phyloP scores from a whole-genome alignment of 305 asterid species.

The Striga hermonthica region DNA sequence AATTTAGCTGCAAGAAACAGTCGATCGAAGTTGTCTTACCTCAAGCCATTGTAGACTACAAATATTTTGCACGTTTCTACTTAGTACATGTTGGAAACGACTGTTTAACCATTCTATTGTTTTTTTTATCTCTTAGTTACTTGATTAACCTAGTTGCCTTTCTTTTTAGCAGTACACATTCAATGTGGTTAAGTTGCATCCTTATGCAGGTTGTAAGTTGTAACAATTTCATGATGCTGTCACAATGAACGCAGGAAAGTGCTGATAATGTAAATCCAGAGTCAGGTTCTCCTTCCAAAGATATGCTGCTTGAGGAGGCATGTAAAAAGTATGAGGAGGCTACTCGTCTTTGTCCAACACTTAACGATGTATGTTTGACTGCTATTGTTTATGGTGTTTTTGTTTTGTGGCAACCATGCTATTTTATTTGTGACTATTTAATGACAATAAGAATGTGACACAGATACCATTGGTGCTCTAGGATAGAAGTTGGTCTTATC shows the following conservation, averaged over 20 bases:
- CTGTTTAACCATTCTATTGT: constrained; percentile 5
- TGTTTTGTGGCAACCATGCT: constrained; percentile 14
- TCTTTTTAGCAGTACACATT: constrained; percentile 24
- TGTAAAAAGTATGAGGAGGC: constrained; percentile 96
- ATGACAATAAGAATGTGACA: constrained; percentile 25
- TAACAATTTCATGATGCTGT: constrained; percentile 21
- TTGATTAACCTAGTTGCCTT: constrained; percentile 22
- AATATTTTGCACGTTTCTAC: constrained; percentile 17
- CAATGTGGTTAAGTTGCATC: constrained; percentile 28
- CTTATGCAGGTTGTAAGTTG: neutral
- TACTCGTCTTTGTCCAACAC: constrained; percentile 88
- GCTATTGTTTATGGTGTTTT: constrained; percentile 23
- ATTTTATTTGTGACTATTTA: constrained; percentile 26
- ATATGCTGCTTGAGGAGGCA: constrained; percentile 95
- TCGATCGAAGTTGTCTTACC: constrained; percentile 8
- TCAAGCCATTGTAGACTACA: constrained; percentile 26
- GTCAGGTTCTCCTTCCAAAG: constrained; percentile 87
- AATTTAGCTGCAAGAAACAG: constrained; percentile 22
- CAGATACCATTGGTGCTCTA: constrained; percentile 27
- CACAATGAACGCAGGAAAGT: constrained; percentile 77
- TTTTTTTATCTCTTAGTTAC: constrained; percentile 11
- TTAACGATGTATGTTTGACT: constrained; percentile 74
- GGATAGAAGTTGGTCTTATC: constrained; percentile 7
- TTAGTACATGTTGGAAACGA: constrained; percentile 6
- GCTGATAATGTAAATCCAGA: constrained; percentile 93